Base-by-base conservation (phyloP, 495 filamentous ascomycete genomes). In the Amorphotheca resinae region DNA sequence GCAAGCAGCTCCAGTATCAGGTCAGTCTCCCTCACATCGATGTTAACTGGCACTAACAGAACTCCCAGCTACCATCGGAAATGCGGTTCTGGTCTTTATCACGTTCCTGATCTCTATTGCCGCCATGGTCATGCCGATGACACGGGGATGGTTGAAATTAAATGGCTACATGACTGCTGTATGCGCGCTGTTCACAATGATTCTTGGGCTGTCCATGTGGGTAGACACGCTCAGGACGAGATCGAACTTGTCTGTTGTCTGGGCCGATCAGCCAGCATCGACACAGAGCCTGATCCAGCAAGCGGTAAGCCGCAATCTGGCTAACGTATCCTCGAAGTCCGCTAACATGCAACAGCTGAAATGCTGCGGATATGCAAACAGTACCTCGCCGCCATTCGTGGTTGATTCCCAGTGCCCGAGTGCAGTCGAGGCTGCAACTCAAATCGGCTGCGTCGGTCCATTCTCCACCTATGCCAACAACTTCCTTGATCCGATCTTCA, bases 361-460 rank as follows among this genome's bases (percentile, higher is more conserved):
- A 42, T 87, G 82, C 73, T 87, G 82, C 50, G 82, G 82, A 28
- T 87, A 82, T 62, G 53, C 69, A 42, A 83, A 83, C 62, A 69
- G 63, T 54, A 74, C 77, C 16, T 69, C 72, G 6, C 79, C 77
- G 16, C 67, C 68, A 31, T 85, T 82, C 62, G 60, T 77, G 22
- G 67, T 62, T 17, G 77, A 84, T 59, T 41, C 50, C 15, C 68
- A 63, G 9, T 87, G 82, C 60, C 64, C 71, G 5, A 78, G 68
- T 52, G 65, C 73, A 9, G 68, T 77, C 17, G 65, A 72, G 23
- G 82, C 82, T 4, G 74, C 78, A n/a, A 59, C 76, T 8, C 74
- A 74, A 60, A 64, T 67, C 35, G 78, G 79, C 2, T 87, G 82
- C 52, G 64, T 80, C 9, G 59, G 66, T 4, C 69, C 76, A 3